phyloP scores from a whole-genome alignment of 1,284 basidiomycete genomes.

The Cutaneotrichosporon sp. region DNA sequence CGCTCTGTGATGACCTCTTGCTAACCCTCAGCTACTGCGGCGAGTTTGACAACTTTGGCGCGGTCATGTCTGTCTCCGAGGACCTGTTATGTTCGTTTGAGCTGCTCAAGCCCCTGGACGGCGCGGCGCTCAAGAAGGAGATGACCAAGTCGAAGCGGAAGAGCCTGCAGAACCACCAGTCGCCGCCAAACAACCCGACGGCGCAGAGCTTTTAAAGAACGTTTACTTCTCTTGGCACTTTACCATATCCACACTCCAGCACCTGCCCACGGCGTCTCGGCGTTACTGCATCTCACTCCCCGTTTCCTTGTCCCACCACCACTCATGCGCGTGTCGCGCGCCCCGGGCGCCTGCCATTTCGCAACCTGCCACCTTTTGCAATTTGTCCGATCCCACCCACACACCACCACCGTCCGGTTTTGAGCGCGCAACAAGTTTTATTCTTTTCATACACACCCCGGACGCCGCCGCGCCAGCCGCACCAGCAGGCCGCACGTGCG shows the following conservation, averaged over 20 bases:
- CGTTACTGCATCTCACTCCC: conserved; percentile 11
- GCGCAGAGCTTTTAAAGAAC: conserved; percentile 43
- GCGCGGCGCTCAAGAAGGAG: conserved; percentile 91
- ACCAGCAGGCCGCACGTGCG: not conserved
- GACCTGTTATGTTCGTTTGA: conserved; percentile 97
- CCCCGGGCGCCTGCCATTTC: not conserved
- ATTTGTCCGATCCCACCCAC: conserved; percentile 2
- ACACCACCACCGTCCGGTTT: not conserved
- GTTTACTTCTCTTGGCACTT: not conserved
- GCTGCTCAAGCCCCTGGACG: conserved; percentile 90
- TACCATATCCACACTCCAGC: not conserved
- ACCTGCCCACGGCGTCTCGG: conserved; percentile 4
- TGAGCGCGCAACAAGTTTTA: not conserved
- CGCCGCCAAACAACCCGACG: conserved; percentile 48
- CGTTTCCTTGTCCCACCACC: not conserved
- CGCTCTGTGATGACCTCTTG: not conserved
- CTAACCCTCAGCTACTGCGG: conserved; percentile 42
- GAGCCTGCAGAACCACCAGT: conserved; percentile 54
- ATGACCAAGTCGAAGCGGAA: conserved; percentile 99
- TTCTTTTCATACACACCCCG: not conserved
- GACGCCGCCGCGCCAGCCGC: not conserved
- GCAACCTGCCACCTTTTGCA: not conserved
- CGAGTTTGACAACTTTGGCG: conserved; percentile 83
- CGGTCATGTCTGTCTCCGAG: conserved; percentile 83
- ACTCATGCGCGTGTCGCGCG: not conserved